Evolutionary conservation across 768 basidiomycete species (phyloP).

Genomic region (Dioszegia aurantiaca): DNA sequence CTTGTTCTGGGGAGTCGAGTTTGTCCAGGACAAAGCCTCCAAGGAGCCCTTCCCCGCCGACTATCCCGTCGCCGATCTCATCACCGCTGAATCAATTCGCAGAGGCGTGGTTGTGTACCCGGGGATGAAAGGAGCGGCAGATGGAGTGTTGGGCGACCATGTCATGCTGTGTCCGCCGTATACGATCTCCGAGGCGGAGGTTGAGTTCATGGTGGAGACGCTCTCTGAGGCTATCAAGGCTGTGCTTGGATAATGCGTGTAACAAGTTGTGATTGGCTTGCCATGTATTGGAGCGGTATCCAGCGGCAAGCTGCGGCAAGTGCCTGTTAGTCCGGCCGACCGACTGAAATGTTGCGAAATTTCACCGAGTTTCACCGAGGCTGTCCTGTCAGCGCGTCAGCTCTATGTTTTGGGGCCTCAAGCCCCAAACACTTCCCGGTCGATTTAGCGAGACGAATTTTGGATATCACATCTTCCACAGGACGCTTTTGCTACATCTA

Average conservation of each 20-base stretch:
- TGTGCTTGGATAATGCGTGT: background rate
- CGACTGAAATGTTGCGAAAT: too few relatives aligned
- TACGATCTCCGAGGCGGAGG: conserved; percentile 67
- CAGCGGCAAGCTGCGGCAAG: too few relatives aligned
- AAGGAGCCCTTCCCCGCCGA: conserved; percentile 54
- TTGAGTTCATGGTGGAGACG: conserved; percentile 62
- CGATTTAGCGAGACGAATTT: too few relatives aligned
- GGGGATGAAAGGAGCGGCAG: conserved; percentile 59
- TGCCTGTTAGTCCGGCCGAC: too few relatives aligned
- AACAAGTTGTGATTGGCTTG: too few relatives aligned
- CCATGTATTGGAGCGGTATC: too few relatives aligned
- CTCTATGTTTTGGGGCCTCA: too few relatives aligned
- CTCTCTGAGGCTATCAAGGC: background rate
- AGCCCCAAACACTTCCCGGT: too few relatives aligned
- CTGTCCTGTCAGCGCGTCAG: too few relatives aligned
- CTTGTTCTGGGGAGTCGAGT: conserved; percentile 62
- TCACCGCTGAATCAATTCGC: conserved; percentile 2
- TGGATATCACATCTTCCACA: too few relatives aligned
- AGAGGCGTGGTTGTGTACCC: conserved; percentile 67
- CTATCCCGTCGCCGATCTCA: conserved; percentile 11
- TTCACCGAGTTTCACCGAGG: conserved; percentile 1
- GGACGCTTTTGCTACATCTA: too few relatives aligned
- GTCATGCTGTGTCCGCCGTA: conserved; percentile 76
- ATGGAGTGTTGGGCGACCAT: conserved; percentile 72
- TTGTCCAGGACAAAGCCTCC: conserved; percentile 50